phyloP scores from a whole-genome alignment of 2,329 filamentous ascomycete genomes.

The Fusarium oligoseptatum region DNA sequence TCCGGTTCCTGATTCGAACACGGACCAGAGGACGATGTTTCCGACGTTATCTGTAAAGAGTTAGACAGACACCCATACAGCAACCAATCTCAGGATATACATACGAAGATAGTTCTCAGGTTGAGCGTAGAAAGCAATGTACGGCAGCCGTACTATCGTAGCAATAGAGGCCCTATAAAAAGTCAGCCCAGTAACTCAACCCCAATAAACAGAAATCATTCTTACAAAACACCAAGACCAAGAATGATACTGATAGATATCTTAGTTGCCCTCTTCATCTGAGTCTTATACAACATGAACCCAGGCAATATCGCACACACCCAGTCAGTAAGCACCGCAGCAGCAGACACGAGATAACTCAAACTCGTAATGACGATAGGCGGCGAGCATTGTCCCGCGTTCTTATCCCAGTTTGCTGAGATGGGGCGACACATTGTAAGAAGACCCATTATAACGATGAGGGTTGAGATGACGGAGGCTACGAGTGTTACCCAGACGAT shows the following conservation, averaged over 20 bases:
- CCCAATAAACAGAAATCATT: rapidly evolving
- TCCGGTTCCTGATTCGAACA: slow-evolving; percentile 9
- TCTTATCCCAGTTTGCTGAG: neutral
- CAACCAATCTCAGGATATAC: neutral
- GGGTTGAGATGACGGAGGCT: slow-evolving; percentile 5
- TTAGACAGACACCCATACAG: neutral
- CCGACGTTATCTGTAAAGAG: slow-evolving; percentile 6
- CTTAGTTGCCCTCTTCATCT: slow-evolving; percentile 31
- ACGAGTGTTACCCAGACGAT: slow-evolving; percentile 27
- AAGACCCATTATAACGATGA: slow-evolving; percentile 14
- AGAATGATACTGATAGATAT: slow-evolving; percentile 30
- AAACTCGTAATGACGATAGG: neutral
- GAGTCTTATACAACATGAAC: slow-evolving; percentile 34
- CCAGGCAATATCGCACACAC: slow-evolving; percentile 24
- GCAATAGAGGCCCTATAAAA: slow-evolving; percentile 14
- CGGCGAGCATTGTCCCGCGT: slow-evolving; percentile 7
- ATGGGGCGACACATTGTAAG: slow-evolving; percentile 20
- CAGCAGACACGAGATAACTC: slow-evolving; percentile 20
- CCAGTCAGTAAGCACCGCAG: slow-evolving; percentile 24
- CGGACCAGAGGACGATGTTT: slow-evolving; percentile 8
- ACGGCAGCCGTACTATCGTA: slow-evolving; percentile 16
- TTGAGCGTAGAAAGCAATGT: slow-evolving; percentile 3
- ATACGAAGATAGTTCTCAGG: slow-evolving; percentile 14
- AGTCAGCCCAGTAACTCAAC: neutral
- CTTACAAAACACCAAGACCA: slow-evolving; percentile 29